These are phyloP conservation scores for Dysphania ambrosioides DNA, from an alignment of 148 eudicot genomes.

Conservation along the genomic window DNA sequence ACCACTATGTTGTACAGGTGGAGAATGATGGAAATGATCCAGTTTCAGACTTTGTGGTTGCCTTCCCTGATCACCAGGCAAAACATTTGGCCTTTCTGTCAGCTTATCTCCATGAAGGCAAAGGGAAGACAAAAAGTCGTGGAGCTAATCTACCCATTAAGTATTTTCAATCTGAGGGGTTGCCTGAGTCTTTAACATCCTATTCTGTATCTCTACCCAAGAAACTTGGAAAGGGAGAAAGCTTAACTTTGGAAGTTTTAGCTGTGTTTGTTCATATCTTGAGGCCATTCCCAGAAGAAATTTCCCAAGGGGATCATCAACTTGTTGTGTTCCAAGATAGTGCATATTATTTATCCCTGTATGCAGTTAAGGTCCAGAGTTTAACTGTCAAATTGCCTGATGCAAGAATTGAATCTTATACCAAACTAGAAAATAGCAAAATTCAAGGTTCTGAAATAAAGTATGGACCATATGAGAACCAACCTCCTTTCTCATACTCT, in stretches of 20 bases:
- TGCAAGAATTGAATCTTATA: slow-evolving; percentile 74
- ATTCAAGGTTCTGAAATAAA: slow-evolving; percentile 82
- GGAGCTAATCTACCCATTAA: slow-evolving; percentile 46
- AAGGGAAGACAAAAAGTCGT: slow-evolving; percentile 53
- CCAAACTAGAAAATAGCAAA: slow-evolving; percentile 70
- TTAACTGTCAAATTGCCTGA: slow-evolving; percentile 73
- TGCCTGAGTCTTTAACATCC: slow-evolving; percentile 53
- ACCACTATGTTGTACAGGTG: slow-evolving; percentile 40
- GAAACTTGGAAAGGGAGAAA: slow-evolving; percentile 58
- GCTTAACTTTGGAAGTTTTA: slow-evolving; percentile 58
- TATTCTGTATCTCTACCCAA: slow-evolving; percentile 66
- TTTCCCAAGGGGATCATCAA: slow-evolving; percentile 82
- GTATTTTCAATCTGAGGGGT: slow-evolving; percentile 45
- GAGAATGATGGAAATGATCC: slow-evolving; percentile 67
- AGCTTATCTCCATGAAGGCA: slow-evolving; percentile 51
- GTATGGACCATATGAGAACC: slow-evolving; percentile 89
- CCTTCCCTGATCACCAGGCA: slow-evolving; percentile 70
- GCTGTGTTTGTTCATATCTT: slow-evolving; percentile 67
- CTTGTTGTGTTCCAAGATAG: slow-evolving; percentile 70
- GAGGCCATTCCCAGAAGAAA: slow-evolving; percentile 82
- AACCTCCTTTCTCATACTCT: slow-evolving; percentile 55
- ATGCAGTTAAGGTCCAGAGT: slow-evolving; percentile 66
- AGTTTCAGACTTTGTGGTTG: slow-evolving; percentile 56
- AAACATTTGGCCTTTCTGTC: slow-evolving; percentile 57
- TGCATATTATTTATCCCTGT: slow-evolving; percentile 76